Base-by-base conservation (phyloP, 1,284 basidiomycete genomes). In the Cutaneotrichosporon cyanovorans region DNA sequence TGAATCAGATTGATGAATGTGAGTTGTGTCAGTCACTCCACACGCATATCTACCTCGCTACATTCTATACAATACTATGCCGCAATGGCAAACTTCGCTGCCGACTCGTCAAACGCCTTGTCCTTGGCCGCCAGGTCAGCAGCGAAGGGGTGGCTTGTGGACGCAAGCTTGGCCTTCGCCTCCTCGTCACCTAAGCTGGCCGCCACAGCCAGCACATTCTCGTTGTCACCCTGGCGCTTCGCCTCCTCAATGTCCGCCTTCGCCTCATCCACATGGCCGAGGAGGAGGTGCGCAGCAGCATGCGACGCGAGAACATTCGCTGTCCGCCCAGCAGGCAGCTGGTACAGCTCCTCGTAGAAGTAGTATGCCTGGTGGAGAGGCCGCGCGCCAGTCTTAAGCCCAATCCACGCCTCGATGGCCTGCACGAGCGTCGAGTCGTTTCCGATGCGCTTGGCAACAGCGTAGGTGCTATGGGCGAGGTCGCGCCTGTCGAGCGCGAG, bases 261-360 rank as follows among this genome's bases (percentile, higher is more conserved):
- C 9, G 89, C 89, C 55, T 85, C 87, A 19, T 80, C 76, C 42
- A 86, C 75, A 65, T 93, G 85, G 32, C 85, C 85, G 19, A 85
- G 78, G 28, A 91, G 73, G 25, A 90, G 79, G 55, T 91, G 84
- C 15, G 85, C 82, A 19, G 91, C 80, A 2, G 86, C 87, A 53
- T 90, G 84, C 5, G 87, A 82, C 11, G 85, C 84, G 25, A 93
- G 77, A 15, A 92, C 66, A 73, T 59, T 82, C 76, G 36, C 83
- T 41, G 60, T 75, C 76, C 18, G 85, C 76, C 53, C 91, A 63
- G 85, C 84, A 2, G 90, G 90, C 57, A 89, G 84, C 31, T 82
- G 85, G 41, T 91, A 78, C 62, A 93, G 87, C 66, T 96, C 91
- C 38, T 88, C 87, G 72, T 87, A 95, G 72, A 90, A 91, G 48